phyloP scores from a whole-genome alignment of 2,329 filamentous ascomycete genomes.

The Aspergillus sergii region DNA sequence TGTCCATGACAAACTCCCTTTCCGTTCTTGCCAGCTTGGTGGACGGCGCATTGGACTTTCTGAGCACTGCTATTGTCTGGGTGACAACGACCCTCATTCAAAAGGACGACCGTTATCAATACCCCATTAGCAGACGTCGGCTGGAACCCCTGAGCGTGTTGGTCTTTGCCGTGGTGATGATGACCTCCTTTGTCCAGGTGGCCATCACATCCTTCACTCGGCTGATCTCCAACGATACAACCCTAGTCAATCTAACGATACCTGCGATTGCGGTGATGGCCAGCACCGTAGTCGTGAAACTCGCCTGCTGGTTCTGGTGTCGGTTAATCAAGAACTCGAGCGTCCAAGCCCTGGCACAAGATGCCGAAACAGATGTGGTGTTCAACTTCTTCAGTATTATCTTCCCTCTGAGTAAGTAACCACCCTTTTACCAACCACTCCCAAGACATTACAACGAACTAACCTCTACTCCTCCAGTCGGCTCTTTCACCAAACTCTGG shows the following conservation, averaged over 20 bases:
- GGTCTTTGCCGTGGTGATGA: conserved; percentile 68
- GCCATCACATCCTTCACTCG: conserved; percentile 63
- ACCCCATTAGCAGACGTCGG: conserved; percentile 63
- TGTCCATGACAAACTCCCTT: conserved; percentile 71
- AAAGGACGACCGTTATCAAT: conserved; percentile 63
- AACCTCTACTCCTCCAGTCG: conserved; percentile 25
- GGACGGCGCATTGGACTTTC: conserved; percentile 67
- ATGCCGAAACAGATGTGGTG: conserved; percentile 75
- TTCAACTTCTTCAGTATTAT: conserved; percentile 90
- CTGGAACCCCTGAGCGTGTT: conserved; percentile 68
- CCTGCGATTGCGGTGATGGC: conserved; percentile 80
- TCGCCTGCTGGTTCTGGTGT: conserved; percentile 83
- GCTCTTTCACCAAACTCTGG: conserved; percentile 50
- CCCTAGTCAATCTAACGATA: conserved; percentile 71
- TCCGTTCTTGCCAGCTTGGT: conserved; percentile 67
- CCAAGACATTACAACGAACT: neutral
- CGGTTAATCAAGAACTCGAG: conserved; percentile 82
- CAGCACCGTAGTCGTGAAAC: conserved; percentile 78
- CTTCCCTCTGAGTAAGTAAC: conserved; percentile 66
- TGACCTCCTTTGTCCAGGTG: conserved; percentile 65
- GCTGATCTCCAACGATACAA: conserved; percentile 60
- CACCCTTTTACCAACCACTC: neutral
- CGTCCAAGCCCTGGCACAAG: conserved; percentile 75
- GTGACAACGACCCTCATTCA: conserved; percentile 62
- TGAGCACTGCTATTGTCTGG: conserved; percentile 66